Evolutionary conservation across 148 eudicot species (phyloP).

Genomic region (Pharnaceum exiguum): DNA sequence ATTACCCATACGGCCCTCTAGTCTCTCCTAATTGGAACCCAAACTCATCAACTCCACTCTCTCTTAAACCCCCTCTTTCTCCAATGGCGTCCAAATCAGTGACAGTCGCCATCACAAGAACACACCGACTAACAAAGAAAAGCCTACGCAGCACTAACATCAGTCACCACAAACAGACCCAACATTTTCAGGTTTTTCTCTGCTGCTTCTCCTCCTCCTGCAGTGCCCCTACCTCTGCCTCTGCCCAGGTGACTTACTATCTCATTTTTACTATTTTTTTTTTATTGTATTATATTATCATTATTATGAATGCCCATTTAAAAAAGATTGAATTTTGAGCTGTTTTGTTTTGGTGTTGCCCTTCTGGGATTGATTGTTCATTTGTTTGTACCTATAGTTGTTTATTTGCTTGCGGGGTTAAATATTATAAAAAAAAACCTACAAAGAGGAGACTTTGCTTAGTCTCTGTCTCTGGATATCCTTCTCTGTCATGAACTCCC

Average conservation of each 20-base stretch:
- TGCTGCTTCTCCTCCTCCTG: constrained; percentile 30
- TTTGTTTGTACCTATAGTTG: too few species aligned
- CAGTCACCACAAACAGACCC: constrained; percentile 19
- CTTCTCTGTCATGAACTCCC: too few species aligned
- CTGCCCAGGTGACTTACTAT: constrained; percentile 25
- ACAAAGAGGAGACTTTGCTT: too few species aligned
- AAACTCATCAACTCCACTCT: neutral
- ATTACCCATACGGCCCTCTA: too few species aligned
- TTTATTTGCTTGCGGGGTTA: too few species aligned
- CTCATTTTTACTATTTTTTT: neutral
- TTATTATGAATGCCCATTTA: too few species aligned
- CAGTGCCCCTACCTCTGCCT: constrained; percentile 8
- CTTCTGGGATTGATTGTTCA: too few species aligned
- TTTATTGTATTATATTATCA: neutral
- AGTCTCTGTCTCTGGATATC: too few species aligned
- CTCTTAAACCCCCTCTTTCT: neutral
- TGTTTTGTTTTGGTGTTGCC: too few species aligned
- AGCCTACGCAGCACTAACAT: constrained; percentile 27
- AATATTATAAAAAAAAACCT: too few species aligned
- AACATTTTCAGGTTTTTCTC: constrained; percentile 27
- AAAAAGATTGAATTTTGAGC: too few species aligned
- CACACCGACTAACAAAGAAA: constrained; percentile 29
- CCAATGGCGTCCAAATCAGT: constrained; percentile 37
- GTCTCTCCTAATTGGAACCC: too few species aligned
- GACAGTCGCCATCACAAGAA: constrained; percentile 21